Evolutionary conservation across 2,329 filamentous ascomycete species (phyloP).

Genomic region (Pseudonectria foliicola): DNA sequence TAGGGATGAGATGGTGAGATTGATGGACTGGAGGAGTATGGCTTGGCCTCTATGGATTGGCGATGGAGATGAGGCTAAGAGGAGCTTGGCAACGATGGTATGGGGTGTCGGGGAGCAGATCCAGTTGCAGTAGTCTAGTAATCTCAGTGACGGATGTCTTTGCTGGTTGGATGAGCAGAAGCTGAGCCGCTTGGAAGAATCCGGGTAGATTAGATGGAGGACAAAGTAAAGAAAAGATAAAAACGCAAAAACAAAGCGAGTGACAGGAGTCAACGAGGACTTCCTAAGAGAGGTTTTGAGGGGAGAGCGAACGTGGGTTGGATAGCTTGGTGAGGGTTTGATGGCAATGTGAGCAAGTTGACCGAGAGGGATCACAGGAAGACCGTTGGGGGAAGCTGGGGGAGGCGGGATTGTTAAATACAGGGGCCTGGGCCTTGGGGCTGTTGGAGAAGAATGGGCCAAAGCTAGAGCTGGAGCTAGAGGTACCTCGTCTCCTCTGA

Average conservation of each 20-base stretch:
- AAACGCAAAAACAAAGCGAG: constrained; percentile 49
- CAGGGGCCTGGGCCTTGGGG: constrained; percentile 2
- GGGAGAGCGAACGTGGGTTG: constrained; percentile 43
- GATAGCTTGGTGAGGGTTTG: constrained; percentile 18
- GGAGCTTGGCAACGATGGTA: too few species aligned
- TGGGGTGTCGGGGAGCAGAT: too few species aligned
- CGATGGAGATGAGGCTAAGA: too few species aligned
- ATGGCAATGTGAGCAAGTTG: constrained; percentile 19
- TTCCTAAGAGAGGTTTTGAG: constrained; percentile 48
- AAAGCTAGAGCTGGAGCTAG: too few species aligned
- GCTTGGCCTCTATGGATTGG: too few species aligned
- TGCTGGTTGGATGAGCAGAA: constrained; percentile 13
- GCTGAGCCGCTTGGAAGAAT: constrained; percentile 9
- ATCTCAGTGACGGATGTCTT: constrained; percentile 1
- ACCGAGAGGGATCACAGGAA: constrained; percentile 20
- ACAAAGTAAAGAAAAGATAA: constrained; percentile 35
- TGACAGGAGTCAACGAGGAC: constrained; percentile 70
- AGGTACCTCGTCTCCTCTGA: too few species aligned
- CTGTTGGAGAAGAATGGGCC: constrained; percentile 1
- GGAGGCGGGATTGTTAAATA: constrained; percentile 25
- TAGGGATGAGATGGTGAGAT: constrained; percentile 8
- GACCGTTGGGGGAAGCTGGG: constrained; percentile 19
- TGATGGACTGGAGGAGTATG: constrained; percentile 10
- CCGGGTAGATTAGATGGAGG: constrained; percentile 10
- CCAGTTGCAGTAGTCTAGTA: too few species aligned